Base-by-base conservation (phyloP, 2,329 filamentous ascomycete species). In the Sporothrix schenckii region DNA sequence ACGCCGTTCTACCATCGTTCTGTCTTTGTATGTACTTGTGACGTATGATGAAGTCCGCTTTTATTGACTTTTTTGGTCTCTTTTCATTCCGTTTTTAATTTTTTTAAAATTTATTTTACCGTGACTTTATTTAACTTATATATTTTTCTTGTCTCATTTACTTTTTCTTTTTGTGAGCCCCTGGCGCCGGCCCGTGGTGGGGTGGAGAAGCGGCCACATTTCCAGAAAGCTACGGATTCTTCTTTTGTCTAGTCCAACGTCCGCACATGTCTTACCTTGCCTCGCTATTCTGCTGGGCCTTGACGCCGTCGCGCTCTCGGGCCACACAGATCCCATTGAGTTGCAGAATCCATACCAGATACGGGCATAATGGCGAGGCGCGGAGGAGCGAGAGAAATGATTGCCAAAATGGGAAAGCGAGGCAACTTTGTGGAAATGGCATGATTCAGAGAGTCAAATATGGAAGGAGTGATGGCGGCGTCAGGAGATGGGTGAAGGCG, bases 191-290 rank as follows among this genome's bases (percentile, higher is more conserved):
- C 44, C 41, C 9, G 7, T 39, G 50, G 65, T 54, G 65, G 34
- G 49, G 66, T 56, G 66, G 66, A 24, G 39, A n/a, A 30, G 9
- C 7, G 14, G 65, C 14, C 49, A 27, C 1, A 67, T 54, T 56
- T 67, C 65, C 65, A 67, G 50, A 56, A 67, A 54, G 63, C 63
- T 65, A 24, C 30, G 21, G 2, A 34, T 47, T 30, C n/a, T 24
- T 50, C 34, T 24, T 50, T 65, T 9, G 24, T 53, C 49, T 44
- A 24, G 34, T 34, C 34, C 34, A 34, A 34, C 7, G 34, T 34
- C 34, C 34, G 30, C 39, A 47, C 13, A 27, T 61, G n/a, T 11
- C 24, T 30, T 5, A 5, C 21, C 27, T 54, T 30, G 11, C 10
- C 27, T 54, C 11, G 4, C 21, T 13, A 11, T 16, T 61, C 39